Percentiles rank a stretch among this genome's conserved stretches.
phyloP scores from a whole-genome alignment of 2,329 filamentous ascomycete species.

The Diaporthe sp. region DNA sequence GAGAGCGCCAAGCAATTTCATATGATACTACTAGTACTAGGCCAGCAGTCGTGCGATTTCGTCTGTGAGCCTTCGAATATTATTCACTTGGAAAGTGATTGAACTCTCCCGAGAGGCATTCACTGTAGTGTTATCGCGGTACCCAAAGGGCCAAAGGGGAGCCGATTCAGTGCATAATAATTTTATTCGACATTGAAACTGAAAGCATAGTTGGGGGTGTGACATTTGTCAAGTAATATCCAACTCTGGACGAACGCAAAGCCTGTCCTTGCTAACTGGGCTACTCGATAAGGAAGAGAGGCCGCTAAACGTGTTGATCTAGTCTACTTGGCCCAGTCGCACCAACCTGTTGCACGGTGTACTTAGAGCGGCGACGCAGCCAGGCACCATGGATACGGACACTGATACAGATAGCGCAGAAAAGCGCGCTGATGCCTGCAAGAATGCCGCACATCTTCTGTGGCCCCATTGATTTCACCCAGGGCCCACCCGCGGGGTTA shows the following conservation, averaged over 20 bases:
- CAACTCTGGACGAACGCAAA: neutral
- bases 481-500: neutral
- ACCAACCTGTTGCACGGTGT: slow-evolving; percentile 7
- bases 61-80: neutral
- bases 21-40: neutral
- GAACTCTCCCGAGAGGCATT: too few species aligned
- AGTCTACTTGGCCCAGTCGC: neutral
- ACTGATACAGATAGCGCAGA: neutral
- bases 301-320: neutral
- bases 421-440: neutral
- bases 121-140: neutral
- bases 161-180: too few species aligned
- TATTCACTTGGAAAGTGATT: neutral
- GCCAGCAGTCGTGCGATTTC: neutral
- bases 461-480: slow-evolving; percentile 15
- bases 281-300: neutral
- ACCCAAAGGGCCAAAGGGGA: too few species aligned
- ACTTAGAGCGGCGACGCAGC: slow-evolving; percentile 22
- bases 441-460: slow-evolving; percentile 18
- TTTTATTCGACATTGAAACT: neutral
- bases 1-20: slow-evolving; percentile 24
- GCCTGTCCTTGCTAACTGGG: neutral
- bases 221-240: neutral
- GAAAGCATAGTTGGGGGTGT: too few species aligned
- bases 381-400: neutral